These are phyloP conservation scores for Wakefieldia striispora DNA, from an alignment of 768 basidiomycete species.

Conservation along the genomic window DNA sequence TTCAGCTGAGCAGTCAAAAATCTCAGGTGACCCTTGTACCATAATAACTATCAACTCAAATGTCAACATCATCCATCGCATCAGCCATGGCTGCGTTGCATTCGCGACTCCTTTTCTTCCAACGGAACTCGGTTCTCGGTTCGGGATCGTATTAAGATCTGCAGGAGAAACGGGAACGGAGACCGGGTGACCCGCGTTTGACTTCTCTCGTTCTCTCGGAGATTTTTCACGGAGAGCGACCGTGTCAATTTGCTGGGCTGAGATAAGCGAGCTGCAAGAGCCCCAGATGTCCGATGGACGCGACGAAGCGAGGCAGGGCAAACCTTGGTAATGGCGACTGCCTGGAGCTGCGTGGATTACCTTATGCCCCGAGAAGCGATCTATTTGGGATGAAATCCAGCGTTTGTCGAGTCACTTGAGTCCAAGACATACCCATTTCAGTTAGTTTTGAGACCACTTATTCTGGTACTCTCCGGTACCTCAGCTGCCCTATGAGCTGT, in stretches of 20 bases:
- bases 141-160: conserved; percentile 14
- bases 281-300: no score
- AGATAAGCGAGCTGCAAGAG: no score
- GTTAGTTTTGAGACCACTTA: no score
- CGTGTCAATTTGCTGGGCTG: background rate
- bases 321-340: no score
- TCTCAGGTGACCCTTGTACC: conserved; percentile 46
- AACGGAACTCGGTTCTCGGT: conserved; percentile 33
- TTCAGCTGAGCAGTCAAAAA: conserved; percentile 1
- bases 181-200: conserved; percentile 47
- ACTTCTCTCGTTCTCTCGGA: conserved; percentile 8
- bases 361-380: no score
- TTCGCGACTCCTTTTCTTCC: background rate
- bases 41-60: conserved; percentile 65
- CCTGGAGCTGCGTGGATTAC: no score
- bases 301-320: no score
- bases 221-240: background rate
- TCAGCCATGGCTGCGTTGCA: conserved; percentile 2
- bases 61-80: conserved; percentile 28
- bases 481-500: no score
- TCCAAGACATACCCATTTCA: no score
- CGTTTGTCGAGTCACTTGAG: no score
- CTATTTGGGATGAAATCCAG: no score
- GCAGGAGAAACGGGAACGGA: background rate
- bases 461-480: no score